Evolutionary conservation across 2,329 filamentous ascomycete species (phyloP), one percentile per base, ranked within the genome.

Genomic region (Microsporum ferrugineum): DNA sequence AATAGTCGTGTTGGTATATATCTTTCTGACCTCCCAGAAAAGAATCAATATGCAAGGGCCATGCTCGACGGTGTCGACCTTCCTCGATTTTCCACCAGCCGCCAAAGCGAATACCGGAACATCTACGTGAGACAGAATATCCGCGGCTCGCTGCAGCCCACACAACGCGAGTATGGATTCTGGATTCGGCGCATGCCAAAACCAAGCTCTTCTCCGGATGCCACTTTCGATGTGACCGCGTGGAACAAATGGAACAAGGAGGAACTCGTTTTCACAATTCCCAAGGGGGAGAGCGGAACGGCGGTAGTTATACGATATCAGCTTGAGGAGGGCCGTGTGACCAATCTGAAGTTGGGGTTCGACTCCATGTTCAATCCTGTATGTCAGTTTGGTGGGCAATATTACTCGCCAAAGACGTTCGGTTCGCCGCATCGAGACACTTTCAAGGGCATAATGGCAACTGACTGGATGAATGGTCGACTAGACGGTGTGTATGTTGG

Each of bases 301-400:
- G 59, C 59, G 23, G 59, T 31, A n/a, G 55, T 60, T 43, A 60
- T 60, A 49, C 38, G 59, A 14, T 60, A 60, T 29, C 23, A 60
- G 23, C 27, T 41, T 23, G 29, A 39, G 33, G 23, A 27, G 31
- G 59, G 47, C 34, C 31, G 34, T 7, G 33, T 14, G 8, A 39
- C 39, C 23, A 60, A 60, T 31, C n/a, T 61, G 7, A 61, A 61
- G 29, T 5, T 61, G 7, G 60, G 60, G 4, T 61, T 61, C 10
- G 60, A 61, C 39, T 38, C 55, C n/a, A 49, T 43, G 31, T 61
- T 61, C 56, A 61, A 61, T 55, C 60, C 60, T 10, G 56, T 61
- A 10, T 49, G 51, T 33, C 59, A 60, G 31, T 60, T 60, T 57
- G 59, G 59, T 12, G 59, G 59, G 10, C 59, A 60, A 14, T 31